Evolutionary conservation across 129 eudicot genomes (phyloP).

Genomic region (Flaveria bidentis): DNA sequence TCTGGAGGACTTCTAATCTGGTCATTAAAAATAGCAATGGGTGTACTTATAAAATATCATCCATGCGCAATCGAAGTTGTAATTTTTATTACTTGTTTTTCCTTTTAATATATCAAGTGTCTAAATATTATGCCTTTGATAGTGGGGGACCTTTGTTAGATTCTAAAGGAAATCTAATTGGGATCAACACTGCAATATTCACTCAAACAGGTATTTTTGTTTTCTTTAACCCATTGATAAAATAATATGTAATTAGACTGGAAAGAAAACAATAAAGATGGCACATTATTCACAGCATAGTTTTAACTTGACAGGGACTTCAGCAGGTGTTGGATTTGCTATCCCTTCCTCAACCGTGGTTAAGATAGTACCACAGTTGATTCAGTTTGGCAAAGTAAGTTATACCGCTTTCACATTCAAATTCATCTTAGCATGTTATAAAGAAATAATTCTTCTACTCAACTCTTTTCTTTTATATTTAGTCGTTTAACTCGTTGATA

Average conservation of each 20-base stretch:
- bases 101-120: conserved; percentile 5
- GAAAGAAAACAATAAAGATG: not conserved
- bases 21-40: not conserved
- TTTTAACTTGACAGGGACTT: conserved; percentile 62
- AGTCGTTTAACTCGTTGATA: not conserved
- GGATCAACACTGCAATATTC: conserved; percentile 95
- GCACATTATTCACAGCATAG: not conserved
- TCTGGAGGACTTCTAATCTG: not conserved
- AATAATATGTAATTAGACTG: conserved; percentile 1
- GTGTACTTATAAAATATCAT: not conserved
- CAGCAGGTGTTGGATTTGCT: conserved; percentile 97
- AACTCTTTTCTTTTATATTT: not conserved
- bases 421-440: conserved; percentile 2
- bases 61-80: not conserved
- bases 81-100: not conserved
- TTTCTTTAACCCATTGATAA: conserved; percentile 8
- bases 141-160: conserved; percentile 97
- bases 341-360: conserved; percentile 88
- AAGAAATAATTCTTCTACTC: not conserved
- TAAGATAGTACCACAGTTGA: conserved; percentile 84
- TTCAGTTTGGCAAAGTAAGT: conserved; percentile 85
- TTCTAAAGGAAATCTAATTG: conserved; percentile 89
- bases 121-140: conserved; percentile 25
- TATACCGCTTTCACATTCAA: not conserved
- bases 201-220: conserved; percentile 74